phyloP scores from a whole-genome alignment of 2,329 filamentous ascomycete genomes.

The Exophiala viscosa region DNA sequence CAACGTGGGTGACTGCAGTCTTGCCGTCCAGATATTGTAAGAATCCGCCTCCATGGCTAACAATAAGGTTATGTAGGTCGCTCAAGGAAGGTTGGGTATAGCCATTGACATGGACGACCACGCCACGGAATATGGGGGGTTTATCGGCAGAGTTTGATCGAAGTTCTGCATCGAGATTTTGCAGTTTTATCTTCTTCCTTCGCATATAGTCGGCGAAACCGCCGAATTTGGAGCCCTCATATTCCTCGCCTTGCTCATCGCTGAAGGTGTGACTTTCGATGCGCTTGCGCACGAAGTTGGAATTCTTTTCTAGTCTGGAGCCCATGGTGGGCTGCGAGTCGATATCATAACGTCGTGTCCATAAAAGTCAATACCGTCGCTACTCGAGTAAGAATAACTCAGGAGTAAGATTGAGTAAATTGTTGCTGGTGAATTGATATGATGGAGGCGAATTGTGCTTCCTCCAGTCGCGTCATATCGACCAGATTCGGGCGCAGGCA shows the following conservation, averaged over 20 bases:
- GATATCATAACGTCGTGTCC: slow-evolving; percentile 18
- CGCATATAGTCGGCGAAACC: slow-evolving; percentile 90
- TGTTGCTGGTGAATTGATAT: slow-evolving; percentile 1
- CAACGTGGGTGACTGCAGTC: slow-evolving; percentile 92
- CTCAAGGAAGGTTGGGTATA: slow-evolving; percentile 93
- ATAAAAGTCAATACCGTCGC: too few relatives aligned
- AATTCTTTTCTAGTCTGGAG: slow-evolving; percentile 59
- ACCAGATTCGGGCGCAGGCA: too few relatives aligned
- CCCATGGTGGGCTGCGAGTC: slow-evolving; percentile 48
- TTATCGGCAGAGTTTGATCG: slow-evolving; percentile 66
- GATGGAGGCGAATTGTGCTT: neutral
- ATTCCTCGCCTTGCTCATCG: slow-evolving; percentile 84
- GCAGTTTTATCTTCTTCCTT: slow-evolving; percentile 93
- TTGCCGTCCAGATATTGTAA: slow-evolving; percentile 93
- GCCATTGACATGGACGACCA: slow-evolving; percentile 88
- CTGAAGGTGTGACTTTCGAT: slow-evolving; percentile 70
- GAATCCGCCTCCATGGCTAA: slow-evolving; percentile 90
- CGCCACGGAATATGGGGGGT: slow-evolving; percentile 81
- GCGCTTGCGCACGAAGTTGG: slow-evolving; percentile 57
- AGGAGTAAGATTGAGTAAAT: neutral
- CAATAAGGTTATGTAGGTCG: slow-evolving; percentile 81
- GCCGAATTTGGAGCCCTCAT: slow-evolving; percentile 78
- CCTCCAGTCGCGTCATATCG: too few relatives aligned
- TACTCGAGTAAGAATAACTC: neutral
- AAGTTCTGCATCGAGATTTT: slow-evolving; percentile 84